phyloP scores from a whole-genome alignment of 1,139 yeast species.

The Yamadazyma triangularis region DNA sequence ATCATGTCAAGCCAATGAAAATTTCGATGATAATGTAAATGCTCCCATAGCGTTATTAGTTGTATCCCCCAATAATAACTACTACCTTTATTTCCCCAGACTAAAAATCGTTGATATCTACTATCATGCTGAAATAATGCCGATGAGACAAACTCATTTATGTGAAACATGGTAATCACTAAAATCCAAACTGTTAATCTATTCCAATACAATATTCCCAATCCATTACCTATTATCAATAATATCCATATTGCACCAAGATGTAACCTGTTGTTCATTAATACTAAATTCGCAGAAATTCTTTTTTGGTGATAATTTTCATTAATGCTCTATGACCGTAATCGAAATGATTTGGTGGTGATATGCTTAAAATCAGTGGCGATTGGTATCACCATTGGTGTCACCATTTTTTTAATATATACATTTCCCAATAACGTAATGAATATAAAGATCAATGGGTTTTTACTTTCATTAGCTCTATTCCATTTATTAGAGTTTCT shows the following conservation, averaged over 20 bases:
- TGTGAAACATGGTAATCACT: slow-evolving; percentile 15
- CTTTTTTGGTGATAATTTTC: too few species aligned
- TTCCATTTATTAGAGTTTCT: slow-evolving; percentile 84
- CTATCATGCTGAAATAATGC: slow-evolving; percentile 19
- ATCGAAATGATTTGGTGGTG: slow-evolving; percentile 25
- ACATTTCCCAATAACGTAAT: too few species aligned
- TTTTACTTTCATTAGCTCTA: too few species aligned
- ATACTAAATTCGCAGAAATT: too few species aligned
- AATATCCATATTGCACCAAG: neutral
- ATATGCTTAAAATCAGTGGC: slow-evolving; percentile 29
- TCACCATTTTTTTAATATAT: too few species aligned
- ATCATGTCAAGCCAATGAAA: neutral
- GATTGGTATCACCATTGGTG: too few species aligned
- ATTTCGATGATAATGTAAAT: slow-evolving; percentile 5
- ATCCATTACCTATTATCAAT: too few species aligned
- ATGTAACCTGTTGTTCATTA: neutral
- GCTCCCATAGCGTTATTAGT: slow-evolving; percentile 22
- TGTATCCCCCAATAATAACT: slow-evolving; percentile 30
- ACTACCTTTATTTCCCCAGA: slow-evolving; percentile 36
- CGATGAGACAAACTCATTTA: slow-evolving; percentile 26
- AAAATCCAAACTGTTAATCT: neutral
- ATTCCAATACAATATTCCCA: neutral
- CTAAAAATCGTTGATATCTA: slow-evolving; percentile 28
- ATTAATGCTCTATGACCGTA: slow-evolving; percentile 22
- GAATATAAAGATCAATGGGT: too few species aligned